Conservation (phyloP, 805 yeast genomes). For the Lipomyces oligophaga region DNA sequence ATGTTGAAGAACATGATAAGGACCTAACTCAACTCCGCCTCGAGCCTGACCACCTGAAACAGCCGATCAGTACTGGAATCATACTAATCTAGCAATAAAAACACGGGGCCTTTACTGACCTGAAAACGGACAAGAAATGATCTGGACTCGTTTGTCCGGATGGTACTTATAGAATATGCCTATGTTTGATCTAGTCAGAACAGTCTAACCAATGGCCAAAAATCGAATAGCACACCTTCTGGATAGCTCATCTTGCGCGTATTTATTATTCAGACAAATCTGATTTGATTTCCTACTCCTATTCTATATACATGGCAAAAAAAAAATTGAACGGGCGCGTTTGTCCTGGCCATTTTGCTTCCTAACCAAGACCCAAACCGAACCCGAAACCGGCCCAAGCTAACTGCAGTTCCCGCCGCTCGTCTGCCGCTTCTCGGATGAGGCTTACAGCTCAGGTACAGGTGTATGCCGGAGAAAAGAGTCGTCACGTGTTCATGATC, state of each 20-base stretch:
- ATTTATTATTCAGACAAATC: not conserved
- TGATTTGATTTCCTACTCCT: no score
- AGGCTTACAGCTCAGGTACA: no score
- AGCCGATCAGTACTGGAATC: not conserved
- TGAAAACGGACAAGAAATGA: conserved; percentile 85
- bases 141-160: conserved; percentile 54
- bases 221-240: conserved; percentile 2
- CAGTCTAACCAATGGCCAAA: not conserved
- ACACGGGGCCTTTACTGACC: conserved; percentile 9
- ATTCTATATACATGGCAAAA: no score
- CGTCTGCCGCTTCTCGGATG: no score
- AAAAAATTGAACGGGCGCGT: no score
- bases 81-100: not conserved
- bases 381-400: no score
- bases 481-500: no score
- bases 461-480: no score
- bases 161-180: conserved; percentile 42
- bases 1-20: conserved; percentile 67
- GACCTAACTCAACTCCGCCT: conserved; percentile 91
- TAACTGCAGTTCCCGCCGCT: no score
- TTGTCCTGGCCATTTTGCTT: no score
- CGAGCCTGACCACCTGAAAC: conserved; percentile 82
- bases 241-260: not conserved
- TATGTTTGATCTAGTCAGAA: not conserved
- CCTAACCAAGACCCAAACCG: no score